Base-by-base conservation (phyloP, 2,329 filamentous ascomycete species). In the Venturia effusa region DNA sequence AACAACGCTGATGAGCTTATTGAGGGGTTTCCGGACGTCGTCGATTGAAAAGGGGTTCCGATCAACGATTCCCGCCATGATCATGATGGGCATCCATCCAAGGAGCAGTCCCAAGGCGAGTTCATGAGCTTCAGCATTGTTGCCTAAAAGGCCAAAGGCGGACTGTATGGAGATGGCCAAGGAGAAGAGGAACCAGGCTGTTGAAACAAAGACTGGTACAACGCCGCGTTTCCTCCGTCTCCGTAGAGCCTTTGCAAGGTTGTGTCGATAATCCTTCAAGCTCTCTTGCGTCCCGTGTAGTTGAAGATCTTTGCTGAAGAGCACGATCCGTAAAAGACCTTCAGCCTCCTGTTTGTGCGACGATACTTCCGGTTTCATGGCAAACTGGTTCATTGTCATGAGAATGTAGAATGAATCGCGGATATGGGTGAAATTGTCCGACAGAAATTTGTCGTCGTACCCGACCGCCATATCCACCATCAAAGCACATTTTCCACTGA, bases 401-500 rank as follows among this genome's bases (percentile, higher is more conserved):
- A 65, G 60, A 10, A 65, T 60, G 43, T 65, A 65, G 55, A 65
- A 65, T 32, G 61, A 64, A 57, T 65, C 64, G 27, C 64, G 61
- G 24, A 65, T 61, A 22, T 61, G 41, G 54, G 19, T 51, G 37
- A 65, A 65, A 37, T 65, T 55, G 27, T 48, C 24, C 3, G 24
- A 32, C 5, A 55, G 19, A 24, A 64, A 51, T n/a, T 24, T 45
- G 24, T 37, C 10, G 37, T 64, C 61, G 43, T 65, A 65, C 15
- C 13, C 37, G 19, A 61, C 43, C 6, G 64, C 48, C 64, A 65
- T 65, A 34, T 65, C 64, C 17, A 65, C 64, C 43, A 65, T 59
- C 32, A 65, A 24, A 17, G 72, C 72, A 34, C 70, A 72, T 64
- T 71, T 72, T 8, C 69, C 70, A 13, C 68, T 72, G 32, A 72